A percentile compares a stretch with the other conserved stretches of the same genome.
These are phyloP conservation scores for Fusarium coffeatum DNA, from an alignment of 2,329 filamentous ascomycete genomes.

Conservation along the genomic window DNA sequence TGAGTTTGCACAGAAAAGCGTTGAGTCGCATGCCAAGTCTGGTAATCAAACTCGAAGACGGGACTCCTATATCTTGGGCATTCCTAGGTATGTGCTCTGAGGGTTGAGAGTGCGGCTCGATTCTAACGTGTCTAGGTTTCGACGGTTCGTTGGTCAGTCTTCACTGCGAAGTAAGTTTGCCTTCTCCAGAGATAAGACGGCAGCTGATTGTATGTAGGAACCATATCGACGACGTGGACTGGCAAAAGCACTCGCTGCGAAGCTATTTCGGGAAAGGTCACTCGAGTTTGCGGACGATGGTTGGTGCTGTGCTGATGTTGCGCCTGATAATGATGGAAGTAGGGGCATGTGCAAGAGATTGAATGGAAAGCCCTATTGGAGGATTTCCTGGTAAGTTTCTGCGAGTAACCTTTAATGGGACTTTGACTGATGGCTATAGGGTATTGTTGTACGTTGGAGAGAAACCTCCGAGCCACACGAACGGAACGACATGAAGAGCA, in stretches of 20 bases:
- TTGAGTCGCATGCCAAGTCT: slow-evolving; percentile 59
- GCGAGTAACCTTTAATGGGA: background rate
- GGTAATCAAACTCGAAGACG: slow-evolving; percentile 59
- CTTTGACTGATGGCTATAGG: slow-evolving; percentile 16
- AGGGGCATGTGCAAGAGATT: slow-evolving; percentile 71
- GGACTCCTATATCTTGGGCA: slow-evolving; percentile 70
- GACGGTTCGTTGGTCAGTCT: slow-evolving; percentile 72
- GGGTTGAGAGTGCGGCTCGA: background rate
- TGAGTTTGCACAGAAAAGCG: slow-evolving; percentile 50
- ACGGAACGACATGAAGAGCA: background rate
- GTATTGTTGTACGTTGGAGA: slow-evolving; percentile 38
- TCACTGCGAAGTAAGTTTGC: slow-evolving; percentile 63
- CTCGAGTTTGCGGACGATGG: slow-evolving; percentile 59
- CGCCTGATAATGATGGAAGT: slow-evolving; percentile 69
- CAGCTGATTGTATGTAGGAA: slow-evolving; percentile 49
- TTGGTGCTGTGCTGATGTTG: slow-evolving; percentile 73
- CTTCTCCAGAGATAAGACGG: fast-evolving
- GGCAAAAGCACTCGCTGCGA: slow-evolving; percentile 70
- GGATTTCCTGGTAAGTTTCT: slow-evolving; percentile 67
- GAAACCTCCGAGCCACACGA: slow-evolving; percentile 4
- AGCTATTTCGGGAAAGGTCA: slow-evolving; percentile 65
- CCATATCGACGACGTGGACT: slow-evolving; percentile 70
- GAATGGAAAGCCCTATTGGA: slow-evolving; percentile 67
- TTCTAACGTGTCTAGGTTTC: slow-evolving; percentile 53
- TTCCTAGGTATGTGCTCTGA: slow-evolving; percentile 60